Conservation (phyloP, 148 eudicot genomes). For the Hydrangea macrophylla region DNA sequence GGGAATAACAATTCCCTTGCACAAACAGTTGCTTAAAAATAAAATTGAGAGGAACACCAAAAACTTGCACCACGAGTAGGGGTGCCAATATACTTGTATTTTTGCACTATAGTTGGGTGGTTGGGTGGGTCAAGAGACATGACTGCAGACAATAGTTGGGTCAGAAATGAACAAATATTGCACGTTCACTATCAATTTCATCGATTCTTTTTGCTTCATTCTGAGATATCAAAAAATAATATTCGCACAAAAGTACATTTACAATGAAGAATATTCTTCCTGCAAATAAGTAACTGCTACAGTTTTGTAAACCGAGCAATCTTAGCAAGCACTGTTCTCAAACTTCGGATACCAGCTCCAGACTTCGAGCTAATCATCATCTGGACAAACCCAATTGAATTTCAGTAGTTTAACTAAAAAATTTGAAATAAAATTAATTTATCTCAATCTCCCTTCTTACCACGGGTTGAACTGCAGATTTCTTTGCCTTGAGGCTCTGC, state of each 20-base stretch:
- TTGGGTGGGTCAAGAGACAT: too few species aligned
- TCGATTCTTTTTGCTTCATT: not conserved
- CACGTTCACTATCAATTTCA: not conserved
- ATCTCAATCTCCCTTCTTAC: constrained; percentile 36
- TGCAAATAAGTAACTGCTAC: constrained; percentile 14
- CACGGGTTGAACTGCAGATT: constrained; percentile 78
- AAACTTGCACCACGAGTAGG: too few species aligned
- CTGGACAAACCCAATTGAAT: constrained; percentile 29
- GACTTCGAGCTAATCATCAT: constrained; percentile 93
- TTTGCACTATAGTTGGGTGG: too few species aligned
- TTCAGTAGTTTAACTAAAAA: constrained; percentile 2
- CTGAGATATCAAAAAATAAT: not conserved
- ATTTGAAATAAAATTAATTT: not conserved
- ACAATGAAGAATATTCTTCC: constrained; percentile 1
- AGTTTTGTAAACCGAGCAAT: constrained; percentile 59
- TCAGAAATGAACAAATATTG: not conserved
- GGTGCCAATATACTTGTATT: too few species aligned
- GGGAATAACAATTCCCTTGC: too few species aligned
- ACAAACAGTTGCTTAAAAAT: too few species aligned
- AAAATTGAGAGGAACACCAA: too few species aligned
- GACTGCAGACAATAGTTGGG: too few species aligned
- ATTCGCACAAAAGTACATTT: not conserved
- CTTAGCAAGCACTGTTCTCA: constrained; percentile 76
- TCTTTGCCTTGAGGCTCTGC: constrained; percentile 76
- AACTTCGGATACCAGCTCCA: constrained; percentile 82